These are phyloP conservation scores for Recurvomyces mirabilis DNA, from an alignment of 495 filamentous ascomycete species.

Conservation along the genomic window DNA sequence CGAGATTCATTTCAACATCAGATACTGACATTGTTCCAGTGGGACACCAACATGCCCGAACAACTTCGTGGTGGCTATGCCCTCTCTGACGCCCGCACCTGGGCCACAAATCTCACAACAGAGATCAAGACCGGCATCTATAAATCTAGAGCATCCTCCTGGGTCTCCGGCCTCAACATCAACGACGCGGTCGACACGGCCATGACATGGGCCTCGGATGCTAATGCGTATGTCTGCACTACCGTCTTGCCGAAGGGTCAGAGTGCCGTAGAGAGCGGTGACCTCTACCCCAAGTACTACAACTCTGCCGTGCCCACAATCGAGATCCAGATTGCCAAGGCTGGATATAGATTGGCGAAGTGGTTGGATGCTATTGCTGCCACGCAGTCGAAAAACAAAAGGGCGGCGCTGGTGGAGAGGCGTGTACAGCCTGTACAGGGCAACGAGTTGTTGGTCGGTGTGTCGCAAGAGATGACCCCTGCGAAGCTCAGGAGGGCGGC, in stretches of 20 bases:
- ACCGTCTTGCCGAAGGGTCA: conserved; percentile 47
- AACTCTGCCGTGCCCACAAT: conserved; percentile 50
- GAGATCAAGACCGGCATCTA: conserved; percentile 46
- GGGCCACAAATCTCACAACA: conserved; percentile 40
- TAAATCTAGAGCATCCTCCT: conserved; percentile 27
- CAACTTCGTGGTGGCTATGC: conserved; percentile 43
- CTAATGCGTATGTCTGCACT: conserved; percentile 50
- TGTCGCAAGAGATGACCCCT: no score
- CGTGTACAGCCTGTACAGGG: no score
- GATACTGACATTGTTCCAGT: no score
- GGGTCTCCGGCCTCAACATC: conserved; percentile 43
- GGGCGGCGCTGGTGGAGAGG: no score
- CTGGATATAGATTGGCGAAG: conserved; percentile 25
- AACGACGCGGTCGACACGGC: conserved; percentile 38
- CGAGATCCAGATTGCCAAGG: conserved; percentile 60
- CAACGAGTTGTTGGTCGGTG: no score
- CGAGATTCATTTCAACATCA: no score
- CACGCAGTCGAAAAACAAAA: no score
- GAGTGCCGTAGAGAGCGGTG: conserved; percentile 41
- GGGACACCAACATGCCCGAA: conserved; percentile 44
- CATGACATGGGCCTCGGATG: conserved; percentile 50
- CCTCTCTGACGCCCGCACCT: conserved; percentile 37
- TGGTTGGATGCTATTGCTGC: conserved; percentile 26
- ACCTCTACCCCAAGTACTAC: conserved; percentile 54
- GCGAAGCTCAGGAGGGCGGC: no score